Evolutionary conservation across 1,284 basidiomycete species (phyloP).

Genomic region (Puccinia polysora): DNA sequence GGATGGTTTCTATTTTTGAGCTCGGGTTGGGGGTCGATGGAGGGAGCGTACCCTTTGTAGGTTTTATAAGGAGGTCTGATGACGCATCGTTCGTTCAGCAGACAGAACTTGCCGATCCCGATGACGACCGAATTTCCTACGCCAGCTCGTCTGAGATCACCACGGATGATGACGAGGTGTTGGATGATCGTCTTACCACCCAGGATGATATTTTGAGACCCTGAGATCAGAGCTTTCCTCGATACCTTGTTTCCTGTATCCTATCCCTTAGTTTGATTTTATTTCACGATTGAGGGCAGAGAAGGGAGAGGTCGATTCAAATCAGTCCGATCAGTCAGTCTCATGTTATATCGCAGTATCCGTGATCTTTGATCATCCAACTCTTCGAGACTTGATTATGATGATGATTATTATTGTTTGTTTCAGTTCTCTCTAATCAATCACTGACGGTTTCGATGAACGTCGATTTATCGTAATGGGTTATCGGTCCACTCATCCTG

Average conservation of each 20-base stretch:
- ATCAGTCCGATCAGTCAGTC: too few species aligned
- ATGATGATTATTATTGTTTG: too few species aligned
- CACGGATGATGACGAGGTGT: constrained; percentile 76
- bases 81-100: constrained; percentile 80
- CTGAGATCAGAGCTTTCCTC: constrained; percentile 82
- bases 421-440: too few species aligned
- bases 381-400: too few species aligned
- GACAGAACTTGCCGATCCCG: constrained; percentile 83
- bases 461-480: constrained; percentile 31
- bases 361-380: neutral
- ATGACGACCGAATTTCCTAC: constrained; percentile 87
- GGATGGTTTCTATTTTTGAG: too few species aligned
- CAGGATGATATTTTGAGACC: constrained; percentile 92
- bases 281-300: neutral
- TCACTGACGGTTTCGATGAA: constrained; percentile 34
- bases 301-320: neutral
- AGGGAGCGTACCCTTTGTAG: constrained; percentile 62
- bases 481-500: constrained; percentile 33
- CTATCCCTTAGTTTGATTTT: neutral
- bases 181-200: constrained; percentile 96
- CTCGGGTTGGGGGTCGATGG: too few species aligned
- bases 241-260: constrained; percentile 90
- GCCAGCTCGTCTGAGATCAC: constrained; percentile 72
- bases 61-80: constrained; percentile 80
- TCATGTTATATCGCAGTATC: neutral